Base-by-base conservation (phyloP, 2,329 filamentous ascomycete species). In the Aspergillus vadensis region DNA sequence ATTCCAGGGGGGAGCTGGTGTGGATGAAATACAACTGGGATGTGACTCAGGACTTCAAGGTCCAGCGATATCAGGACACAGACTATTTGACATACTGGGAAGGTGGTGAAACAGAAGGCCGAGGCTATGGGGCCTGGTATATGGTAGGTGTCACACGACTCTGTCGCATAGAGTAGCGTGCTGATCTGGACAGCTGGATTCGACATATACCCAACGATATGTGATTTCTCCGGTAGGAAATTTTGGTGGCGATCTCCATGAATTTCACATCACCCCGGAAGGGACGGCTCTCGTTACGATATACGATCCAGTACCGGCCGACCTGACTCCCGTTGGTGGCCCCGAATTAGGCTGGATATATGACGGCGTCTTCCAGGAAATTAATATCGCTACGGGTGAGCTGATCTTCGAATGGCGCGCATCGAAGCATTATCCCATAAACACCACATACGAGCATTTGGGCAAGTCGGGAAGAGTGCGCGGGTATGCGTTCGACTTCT, bases 401-500 rank as follows among this genome's bases (percentile, higher is more conserved):
- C 57, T 76, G 3, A 50, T 77, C 0, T 78, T 77, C 41, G 64
- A 72, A 23, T 78, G 76, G 76, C 73, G 72, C 12, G 69, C 70
- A 52, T 72, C 76, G 0, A 69, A 77, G 9, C 73, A 78, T 51
- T 62, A 69, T 48, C 60, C 66, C 2, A 55, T 74, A 39, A 66
- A 66, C 41, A 64, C 57, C 55, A 71, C 61, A 2, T 71, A 65
- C 17, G 59, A 69, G 12, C 10, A 39, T 1, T 32, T 64, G 0
- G 39, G 50, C 2, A 43, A 53, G 1, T 43, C 52, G 1, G 70
- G 69, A 5, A 56, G 52, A 27, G 38, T 56, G 5, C 60, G 60
- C 9, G 43, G 51, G 4, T 58, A 58, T 2, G 75, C 78, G 1
- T 86, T 82, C 72, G 83, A 86, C 68, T 85, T 80, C 62, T 85